phyloP scores from a whole-genome alignment of 306 rosid species.

The Gynostemma pentaphyllum region DNA sequence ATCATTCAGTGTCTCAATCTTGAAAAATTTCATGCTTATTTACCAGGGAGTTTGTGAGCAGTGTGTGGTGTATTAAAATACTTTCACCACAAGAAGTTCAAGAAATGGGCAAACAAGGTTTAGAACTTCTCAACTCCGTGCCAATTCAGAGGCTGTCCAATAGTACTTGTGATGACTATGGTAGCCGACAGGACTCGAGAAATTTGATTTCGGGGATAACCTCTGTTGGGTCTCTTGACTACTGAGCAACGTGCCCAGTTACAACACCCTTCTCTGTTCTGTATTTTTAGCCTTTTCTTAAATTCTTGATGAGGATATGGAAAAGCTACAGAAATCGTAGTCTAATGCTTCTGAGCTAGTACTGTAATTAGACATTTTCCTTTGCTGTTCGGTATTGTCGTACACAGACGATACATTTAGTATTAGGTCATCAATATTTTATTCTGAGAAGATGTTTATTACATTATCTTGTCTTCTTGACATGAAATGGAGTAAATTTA shows the following conservation, averaged over 20 bases:
- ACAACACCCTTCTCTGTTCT: conserved; percentile 27
- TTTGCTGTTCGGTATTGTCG: conserved; percentile 3
- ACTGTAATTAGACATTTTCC: conserved; percentile 39
- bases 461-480: not conserved
- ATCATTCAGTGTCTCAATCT: not conserved
- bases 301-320: conserved; percentile 18
- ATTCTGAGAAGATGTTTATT: not conserved
- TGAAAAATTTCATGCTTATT: not conserved
- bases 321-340: conserved; percentile 31
- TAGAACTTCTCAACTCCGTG: conserved; percentile 58
- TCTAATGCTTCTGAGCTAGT: conserved; percentile 45
- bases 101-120: conserved; percentile 73
- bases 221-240: conserved; percentile 78
- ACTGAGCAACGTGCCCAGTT: conserved; percentile 20
- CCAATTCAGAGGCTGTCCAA: conserved; percentile 71
- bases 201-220: conserved; percentile 59
- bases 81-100: conserved; percentile 95
- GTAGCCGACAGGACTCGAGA: conserved; percentile 73
- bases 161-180: conserved; percentile 53
- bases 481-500: not conserved
- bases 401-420: not conserved
- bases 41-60: conserved; percentile 85
- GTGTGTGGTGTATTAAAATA: conserved; percentile 92
- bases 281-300: conserved; percentile 39
- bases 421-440: conserved; percentile 4